phyloP scores from a whole-genome alignment of 129 eudicot genomes.

The Pulicaria dysenterica region DNA sequence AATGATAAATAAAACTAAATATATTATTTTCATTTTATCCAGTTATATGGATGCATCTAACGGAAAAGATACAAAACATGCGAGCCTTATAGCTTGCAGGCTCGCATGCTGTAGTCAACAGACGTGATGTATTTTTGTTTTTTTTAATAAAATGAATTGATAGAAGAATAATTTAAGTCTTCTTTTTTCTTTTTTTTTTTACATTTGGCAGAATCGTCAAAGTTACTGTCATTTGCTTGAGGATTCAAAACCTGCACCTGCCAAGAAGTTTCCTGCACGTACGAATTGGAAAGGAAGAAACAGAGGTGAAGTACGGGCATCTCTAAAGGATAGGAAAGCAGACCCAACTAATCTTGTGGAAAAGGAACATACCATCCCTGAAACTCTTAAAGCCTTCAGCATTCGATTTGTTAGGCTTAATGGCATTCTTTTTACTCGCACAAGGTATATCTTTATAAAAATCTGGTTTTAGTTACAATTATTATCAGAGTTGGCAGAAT shows the following conservation, averaged over 20 bases:
- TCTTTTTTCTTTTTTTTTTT: neutral
- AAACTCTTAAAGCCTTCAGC: constrained; percentile 57
- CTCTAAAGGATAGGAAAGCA: constrained; percentile 51
- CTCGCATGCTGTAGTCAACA: neutral
- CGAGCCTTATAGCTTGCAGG: neutral
- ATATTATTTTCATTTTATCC: neutral
- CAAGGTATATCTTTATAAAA: constrained; percentile 54
- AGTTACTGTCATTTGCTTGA: constrained; percentile 66
- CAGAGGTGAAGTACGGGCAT: constrained; percentile 55
- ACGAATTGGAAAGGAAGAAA: constrained; percentile 71
- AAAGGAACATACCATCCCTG: constrained; percentile 42
- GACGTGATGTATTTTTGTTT: constrained; percentile 5
- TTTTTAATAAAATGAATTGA: constrained; percentile 2
- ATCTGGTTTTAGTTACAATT: neutral
- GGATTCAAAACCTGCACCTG: constrained; percentile 57
- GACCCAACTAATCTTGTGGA: constrained; percentile 50
- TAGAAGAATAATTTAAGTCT: neutral
- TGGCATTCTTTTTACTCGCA: constrained; percentile 96
- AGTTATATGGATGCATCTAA: neutral
- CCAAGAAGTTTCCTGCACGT: constrained; percentile 52
- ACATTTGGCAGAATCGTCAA: constrained; percentile 80
- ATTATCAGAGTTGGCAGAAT: neutral
- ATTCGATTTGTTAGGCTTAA: constrained; percentile 73
- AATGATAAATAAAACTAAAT: neutral
- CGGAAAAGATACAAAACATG: neutral